Evolutionary conservation across 148 eudicot genomes (phyloP).

Genomic region (Dianthus caryophyllus): DNA sequence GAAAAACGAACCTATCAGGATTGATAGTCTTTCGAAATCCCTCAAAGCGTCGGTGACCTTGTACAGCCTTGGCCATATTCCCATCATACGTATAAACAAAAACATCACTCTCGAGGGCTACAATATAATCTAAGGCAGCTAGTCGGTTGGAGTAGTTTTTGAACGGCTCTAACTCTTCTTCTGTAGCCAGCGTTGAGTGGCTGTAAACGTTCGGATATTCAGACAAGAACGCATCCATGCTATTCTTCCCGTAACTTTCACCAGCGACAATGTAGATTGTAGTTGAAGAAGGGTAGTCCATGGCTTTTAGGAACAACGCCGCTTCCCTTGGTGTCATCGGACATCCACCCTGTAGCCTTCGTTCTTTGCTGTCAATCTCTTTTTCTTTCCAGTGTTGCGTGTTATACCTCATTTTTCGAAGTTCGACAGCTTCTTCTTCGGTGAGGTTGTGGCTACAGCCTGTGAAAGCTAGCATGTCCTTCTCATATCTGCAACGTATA

Average conservation of each 20-base stretch:
- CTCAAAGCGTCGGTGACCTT: slow-evolving; percentile 51
- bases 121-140: slow-evolving; percentile 55
- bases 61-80: slow-evolving; percentile 61
- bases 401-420: slow-evolving; percentile 31
- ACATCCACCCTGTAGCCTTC: slow-evolving; percentile 43
- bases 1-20: slow-evolving; percentile 42
- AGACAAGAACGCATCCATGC: slow-evolving; percentile 28
- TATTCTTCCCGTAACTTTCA: slow-evolving; percentile 43
- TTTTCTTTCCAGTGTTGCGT: slow-evolving; percentile 56
- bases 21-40: slow-evolving; percentile 53
- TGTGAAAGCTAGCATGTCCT: slow-evolving; percentile 59
- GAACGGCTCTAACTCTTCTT: slow-evolving; percentile 41
- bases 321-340: slow-evolving; percentile 65
- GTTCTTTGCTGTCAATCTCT: slow-evolving; percentile 33
- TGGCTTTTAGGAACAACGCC: slow-evolving; percentile 50
- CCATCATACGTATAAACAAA: slow-evolving; percentile 58
- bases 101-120: slow-evolving; percentile 48
- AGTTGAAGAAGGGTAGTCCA: slow-evolving; percentile 43
- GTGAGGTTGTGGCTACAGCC: slow-evolving; percentile 51
- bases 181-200: slow-evolving; percentile 42
- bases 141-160: slow-evolving; percentile 37
- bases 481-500: slow-evolving; percentile 40
- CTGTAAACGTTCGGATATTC: slow-evolving; percentile 36
- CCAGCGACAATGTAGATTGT: slow-evolving; percentile 57
- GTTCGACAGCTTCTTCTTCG: slow-evolving; percentile 36